These are phyloP conservation scores for Meyerozyma guilliermondii DNA, from an alignment of 1,139 yeast species.

Conservation along the genomic window DNA sequence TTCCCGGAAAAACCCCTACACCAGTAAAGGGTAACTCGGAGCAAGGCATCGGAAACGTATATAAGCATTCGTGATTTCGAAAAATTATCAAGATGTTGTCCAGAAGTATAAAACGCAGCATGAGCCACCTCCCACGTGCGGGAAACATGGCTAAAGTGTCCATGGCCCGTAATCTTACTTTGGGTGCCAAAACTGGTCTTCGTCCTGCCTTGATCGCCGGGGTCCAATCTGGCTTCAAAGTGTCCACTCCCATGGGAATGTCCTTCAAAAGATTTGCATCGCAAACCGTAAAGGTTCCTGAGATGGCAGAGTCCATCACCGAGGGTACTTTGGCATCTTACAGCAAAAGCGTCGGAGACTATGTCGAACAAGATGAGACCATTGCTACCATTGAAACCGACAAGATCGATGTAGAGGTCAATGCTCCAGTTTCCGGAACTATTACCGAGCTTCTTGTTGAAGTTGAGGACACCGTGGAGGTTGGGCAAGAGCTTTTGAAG, in stretches of 20 bases:
- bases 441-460: conserved; percentile 76
- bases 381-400: conserved; percentile 98
- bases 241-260: conserved; percentile 6
- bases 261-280: conserved; percentile 34
- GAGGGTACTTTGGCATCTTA: conserved; percentile 91
- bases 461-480: conserved; percentile 92
- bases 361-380: conserved; percentile 80
- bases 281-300: conserved; percentile 81
- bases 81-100: conserved; percentile 10
- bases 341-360: conserved; percentile 82
- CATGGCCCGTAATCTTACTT: conserved; percentile 5
- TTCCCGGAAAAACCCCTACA: not conserved
- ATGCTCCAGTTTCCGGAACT: conserved; percentile 91
- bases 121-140: conserved; percentile 9
- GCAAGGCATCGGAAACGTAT: not conserved
- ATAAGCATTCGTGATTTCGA: not conserved
- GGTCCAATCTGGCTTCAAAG: conserved; percentile 3
- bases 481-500: conserved; percentile 88
- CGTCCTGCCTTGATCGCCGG: conserved; percentile 6
- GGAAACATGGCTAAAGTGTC: conserved; percentile 5
- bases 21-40: not conserved
- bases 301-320: conserved; percentile 97
- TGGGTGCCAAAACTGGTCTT: conserved; percentile 6
- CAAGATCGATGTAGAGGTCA: conserved; percentile 95
- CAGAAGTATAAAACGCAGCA: conserved; percentile 10